Conservation (phyloP, 495 filamentous ascomycete species). For the Neurospora pannonica region DNA sequence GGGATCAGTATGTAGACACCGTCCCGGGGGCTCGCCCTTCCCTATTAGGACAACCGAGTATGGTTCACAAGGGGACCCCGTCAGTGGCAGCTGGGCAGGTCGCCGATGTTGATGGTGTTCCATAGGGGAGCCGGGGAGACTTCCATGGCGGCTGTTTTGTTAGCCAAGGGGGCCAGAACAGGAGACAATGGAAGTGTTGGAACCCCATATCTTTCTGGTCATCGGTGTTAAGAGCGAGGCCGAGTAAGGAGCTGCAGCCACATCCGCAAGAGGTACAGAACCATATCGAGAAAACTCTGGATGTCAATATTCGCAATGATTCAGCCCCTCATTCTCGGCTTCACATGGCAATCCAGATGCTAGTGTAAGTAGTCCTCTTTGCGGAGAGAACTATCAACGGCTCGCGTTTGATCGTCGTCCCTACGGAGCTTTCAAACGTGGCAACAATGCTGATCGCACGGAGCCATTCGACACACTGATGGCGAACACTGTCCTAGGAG, state of each 20-base stretch:
- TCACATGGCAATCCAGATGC: background rate
- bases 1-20: background rate
- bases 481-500: background rate
- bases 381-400: background rate
- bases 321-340: background rate
- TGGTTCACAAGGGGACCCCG: slow-evolving; percentile 7
- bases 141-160: background rate
- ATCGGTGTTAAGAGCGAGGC: slow-evolving; percentile 1
- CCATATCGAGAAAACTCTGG: background rate
- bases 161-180: background rate
- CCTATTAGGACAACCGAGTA: slow-evolving; percentile 10
- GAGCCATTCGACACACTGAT: background rate
- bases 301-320: background rate
- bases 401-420: background rate
- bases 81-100: slow-evolving; percentile 7
- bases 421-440: background rate
- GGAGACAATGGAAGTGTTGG: background rate
- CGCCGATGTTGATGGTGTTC: slow-evolving; percentile 13
- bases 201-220: background rate
- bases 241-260: slow-evolving; percentile 5
- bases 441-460: background rate
- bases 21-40: background rate
- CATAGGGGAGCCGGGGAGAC: background rate
- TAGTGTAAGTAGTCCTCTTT: slow-evolving; percentile 1
- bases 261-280: background rate